Evolutionary conservation across 176 grass and related monocot genomes (phyloP).

Genomic region (Ensete glaucum): DNA sequence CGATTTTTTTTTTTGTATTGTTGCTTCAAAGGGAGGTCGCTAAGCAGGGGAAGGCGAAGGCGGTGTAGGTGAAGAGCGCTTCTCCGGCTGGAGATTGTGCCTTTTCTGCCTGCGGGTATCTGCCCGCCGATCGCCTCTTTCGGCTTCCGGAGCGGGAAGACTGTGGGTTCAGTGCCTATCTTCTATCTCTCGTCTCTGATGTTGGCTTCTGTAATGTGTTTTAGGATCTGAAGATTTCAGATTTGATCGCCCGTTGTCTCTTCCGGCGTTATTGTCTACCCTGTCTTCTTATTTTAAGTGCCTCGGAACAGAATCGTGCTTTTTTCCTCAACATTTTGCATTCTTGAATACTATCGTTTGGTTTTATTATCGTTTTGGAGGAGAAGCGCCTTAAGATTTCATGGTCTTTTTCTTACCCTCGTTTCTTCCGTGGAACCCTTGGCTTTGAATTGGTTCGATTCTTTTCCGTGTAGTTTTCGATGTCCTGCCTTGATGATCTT

Average conservation of each 20-base stretch:
- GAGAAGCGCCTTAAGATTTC: no score
- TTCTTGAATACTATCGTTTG: no score
- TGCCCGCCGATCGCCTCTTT: constrained; percentile 2
- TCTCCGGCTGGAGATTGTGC: constrained; percentile 1
- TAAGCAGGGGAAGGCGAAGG: neutral
- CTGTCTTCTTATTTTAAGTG: no score
- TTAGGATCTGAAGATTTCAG: neutral
- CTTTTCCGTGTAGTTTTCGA: no score
- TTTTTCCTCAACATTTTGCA: no score
- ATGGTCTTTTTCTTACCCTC: no score
- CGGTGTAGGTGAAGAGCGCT: neutral
- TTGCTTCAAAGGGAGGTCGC: neutral
- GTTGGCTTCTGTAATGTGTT: neutral
- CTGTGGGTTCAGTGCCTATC: neutral
- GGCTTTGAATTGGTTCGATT: no score
- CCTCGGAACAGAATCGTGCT: no score
- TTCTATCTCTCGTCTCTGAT: neutral
- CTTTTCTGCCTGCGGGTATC: neutral
- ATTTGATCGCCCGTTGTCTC: neutral
- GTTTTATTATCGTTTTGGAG: no score
- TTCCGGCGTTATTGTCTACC: neutral
- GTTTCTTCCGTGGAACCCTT: no score
- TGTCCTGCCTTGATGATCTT: no score
- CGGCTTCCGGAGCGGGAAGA: neutral
- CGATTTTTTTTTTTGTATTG: neutral